Conservation (phyloP, 176 grass and related monocot genomes). For the Avena atlantica region DNA sequence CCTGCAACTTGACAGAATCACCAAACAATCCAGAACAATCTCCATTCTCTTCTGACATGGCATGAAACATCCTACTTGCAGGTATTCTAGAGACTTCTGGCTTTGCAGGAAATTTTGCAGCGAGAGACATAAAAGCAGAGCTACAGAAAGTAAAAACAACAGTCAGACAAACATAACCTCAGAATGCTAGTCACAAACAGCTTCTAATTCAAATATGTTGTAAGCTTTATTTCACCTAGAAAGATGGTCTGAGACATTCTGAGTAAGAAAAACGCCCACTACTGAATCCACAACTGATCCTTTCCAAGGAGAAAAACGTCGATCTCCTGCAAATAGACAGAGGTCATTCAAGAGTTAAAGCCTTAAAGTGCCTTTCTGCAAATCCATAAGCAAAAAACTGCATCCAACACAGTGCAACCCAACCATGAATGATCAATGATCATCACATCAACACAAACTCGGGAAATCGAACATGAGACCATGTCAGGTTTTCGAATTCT, state of each 20-base stretch:
- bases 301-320: constrained; percentile 82
- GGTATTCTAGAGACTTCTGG: constrained; percentile 30
- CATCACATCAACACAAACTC: neutral
- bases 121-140: constrained; percentile 83
- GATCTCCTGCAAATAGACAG: constrained; percentile 60
- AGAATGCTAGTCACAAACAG: constrained; percentile 27
- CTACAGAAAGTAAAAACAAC: constrained; percentile 47
- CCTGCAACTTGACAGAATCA: constrained; percentile 47
- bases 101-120: constrained; percentile 69
- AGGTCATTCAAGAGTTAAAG: constrained; percentile 32
- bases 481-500: constrained; percentile 8
- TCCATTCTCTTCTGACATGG: constrained; percentile 42
- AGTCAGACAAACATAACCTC: neutral
- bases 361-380: constrained; percentile 2
- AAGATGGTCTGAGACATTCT: constrained; percentile 95
- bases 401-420: neutral
- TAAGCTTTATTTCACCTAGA: constrained; percentile 66
- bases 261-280: constrained; percentile 87
- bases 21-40: constrained; percentile 44
- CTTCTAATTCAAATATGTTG: constrained; percentile 24
- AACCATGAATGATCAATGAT: constrained; percentile 12
- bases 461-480: neutral
- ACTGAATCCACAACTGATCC: constrained; percentile 88
- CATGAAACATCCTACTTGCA: constrained; percentile 24
- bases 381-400: constrained; percentile 20